These are phyloP conservation scores for Candida manassasensis DNA, from an alignment of 805 yeast species.

Conservation along the genomic window DNA sequence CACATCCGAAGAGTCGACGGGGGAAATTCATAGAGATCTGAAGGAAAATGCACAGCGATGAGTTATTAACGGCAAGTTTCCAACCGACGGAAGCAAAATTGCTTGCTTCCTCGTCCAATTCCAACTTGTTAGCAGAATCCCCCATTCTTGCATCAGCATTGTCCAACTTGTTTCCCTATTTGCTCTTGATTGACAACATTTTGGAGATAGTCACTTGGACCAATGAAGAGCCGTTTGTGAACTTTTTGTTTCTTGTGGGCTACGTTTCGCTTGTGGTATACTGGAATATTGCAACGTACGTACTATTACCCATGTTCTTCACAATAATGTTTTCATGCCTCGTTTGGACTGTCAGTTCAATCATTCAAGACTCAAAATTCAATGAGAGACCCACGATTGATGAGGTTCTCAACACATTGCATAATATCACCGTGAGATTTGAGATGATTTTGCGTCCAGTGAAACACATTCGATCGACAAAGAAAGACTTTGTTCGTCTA, in stretches of 20 bases:
- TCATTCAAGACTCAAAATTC: constrained; percentile 35
- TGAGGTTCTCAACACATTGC: constrained; percentile 45
- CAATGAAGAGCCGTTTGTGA: constrained; percentile 44
- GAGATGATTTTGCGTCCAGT: constrained; percentile 39
- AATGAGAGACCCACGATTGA: constrained; percentile 50
- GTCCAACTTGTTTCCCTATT: constrained; percentile 43
- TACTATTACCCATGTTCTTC: constrained; percentile 36
- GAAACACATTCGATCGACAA: constrained; percentile 22
- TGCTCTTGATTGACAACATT: constrained; percentile 40
- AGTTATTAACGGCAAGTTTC: constrained; percentile 17
- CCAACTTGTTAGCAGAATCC: constrained; percentile 33
- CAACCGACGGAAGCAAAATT: constrained; percentile 36
- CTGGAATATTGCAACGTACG: constrained; percentile 35
- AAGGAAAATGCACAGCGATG: constrained; percentile 5
- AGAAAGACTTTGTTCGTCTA: constrained; percentile 25
- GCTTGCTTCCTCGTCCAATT: constrained; percentile 24
- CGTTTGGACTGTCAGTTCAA: constrained; percentile 43
- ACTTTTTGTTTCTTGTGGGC: constrained; percentile 36
- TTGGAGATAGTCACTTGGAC: constrained; percentile 53
- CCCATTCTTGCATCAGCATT: constrained; percentile 46
- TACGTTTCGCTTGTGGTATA: constrained; percentile 38
- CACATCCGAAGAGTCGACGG: too few species aligned
- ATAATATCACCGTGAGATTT: constrained; percentile 41
- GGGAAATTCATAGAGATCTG: too few species aligned
- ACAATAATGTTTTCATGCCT: constrained; percentile 34